phyloP scores from a whole-genome alignment of 2,329 filamentous ascomycete genomes.

The Metarhizium rileyi region DNA sequence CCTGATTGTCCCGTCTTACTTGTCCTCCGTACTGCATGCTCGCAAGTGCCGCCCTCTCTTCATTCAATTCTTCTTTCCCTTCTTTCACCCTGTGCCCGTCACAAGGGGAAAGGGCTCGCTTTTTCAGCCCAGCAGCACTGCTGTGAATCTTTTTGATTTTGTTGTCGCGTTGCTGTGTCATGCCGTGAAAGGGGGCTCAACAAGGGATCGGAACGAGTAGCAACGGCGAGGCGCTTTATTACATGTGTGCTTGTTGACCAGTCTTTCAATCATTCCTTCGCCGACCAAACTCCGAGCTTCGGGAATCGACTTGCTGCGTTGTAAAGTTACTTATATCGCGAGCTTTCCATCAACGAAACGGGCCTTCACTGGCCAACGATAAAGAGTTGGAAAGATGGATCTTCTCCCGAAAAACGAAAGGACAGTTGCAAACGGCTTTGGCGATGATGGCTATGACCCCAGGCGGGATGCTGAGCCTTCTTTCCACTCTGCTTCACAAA shows the following conservation, averaged over 20 bases:
- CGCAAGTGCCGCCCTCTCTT: neutral
- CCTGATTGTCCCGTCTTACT: neutral
- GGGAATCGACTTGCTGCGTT: no score
- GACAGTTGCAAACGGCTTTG: neutral
- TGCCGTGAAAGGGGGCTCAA: neutral
- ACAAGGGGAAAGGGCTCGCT: neutral
- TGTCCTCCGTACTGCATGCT: no score
- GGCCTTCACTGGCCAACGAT: neutral
- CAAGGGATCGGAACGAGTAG: neutral
- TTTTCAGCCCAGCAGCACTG: neutral
- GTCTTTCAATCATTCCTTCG: neutral
- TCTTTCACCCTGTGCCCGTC: neutral
- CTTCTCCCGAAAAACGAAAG: neutral
- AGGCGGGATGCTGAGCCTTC: neutral
- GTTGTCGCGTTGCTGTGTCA: neutral
- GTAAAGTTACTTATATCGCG: no score
- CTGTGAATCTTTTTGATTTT: neutral
- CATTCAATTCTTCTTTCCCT: neutral
- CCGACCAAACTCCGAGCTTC: no score
- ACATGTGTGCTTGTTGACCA: neutral
- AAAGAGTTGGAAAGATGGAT: neutral
- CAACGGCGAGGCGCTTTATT: neutral
- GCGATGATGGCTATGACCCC: neutral
- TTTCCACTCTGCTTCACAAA: neutral
- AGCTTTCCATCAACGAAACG: neutral